Conservation (phyloP, 192 early-diverging fungal genomes). For the Geranomyces michiganensis region DNA sequence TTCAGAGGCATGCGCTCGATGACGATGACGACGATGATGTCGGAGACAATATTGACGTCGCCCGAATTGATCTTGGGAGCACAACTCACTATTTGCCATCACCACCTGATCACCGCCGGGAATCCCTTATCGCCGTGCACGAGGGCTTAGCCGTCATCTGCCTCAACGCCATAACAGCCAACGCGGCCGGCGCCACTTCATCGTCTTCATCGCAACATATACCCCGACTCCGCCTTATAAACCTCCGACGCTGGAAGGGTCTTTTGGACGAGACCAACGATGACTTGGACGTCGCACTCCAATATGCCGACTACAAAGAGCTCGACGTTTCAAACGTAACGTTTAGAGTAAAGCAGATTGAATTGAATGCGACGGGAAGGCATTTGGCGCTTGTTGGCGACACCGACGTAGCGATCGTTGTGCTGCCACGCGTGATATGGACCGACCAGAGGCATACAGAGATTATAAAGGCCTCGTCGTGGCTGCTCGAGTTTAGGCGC, state of each 20-base stretch:
- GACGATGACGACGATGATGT: background rate
- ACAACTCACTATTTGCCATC: background rate
- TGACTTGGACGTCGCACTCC: conserved; percentile 11
- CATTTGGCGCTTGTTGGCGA: conserved; percentile 33
- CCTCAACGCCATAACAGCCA: background rate
- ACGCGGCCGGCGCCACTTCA: too few relatives aligned
- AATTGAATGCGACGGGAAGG: conserved; percentile 32
- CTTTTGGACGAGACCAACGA: conserved; percentile 20
- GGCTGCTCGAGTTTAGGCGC: background rate
- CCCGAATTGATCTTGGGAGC: conserved; percentile 4
- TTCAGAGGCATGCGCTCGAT: conserved; percentile 21
- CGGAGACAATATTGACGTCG: background rate
- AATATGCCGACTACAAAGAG: conserved; percentile 31
- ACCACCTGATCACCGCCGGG: background rate
- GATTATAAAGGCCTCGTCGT: background rate
- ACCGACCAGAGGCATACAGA: conserved; percentile 3
- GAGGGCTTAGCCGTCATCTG: conserved; percentile 24
- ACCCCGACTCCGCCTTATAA: conserved; percentile 18
- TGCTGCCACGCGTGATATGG: conserved; percentile 26
- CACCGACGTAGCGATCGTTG: conserved; percentile 14
- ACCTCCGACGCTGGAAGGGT: conserved; percentile 31
- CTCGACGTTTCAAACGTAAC: conserved; percentile 12
- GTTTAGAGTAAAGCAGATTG: conserved; percentile 28
- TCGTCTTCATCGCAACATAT: too few relatives aligned
- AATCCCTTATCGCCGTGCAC: conserved; percentile 23